Evolutionary conservation across 2,329 filamentous ascomycete genomes (phyloP).

Genomic region (Ceratocystis lukuohia): DNA sequence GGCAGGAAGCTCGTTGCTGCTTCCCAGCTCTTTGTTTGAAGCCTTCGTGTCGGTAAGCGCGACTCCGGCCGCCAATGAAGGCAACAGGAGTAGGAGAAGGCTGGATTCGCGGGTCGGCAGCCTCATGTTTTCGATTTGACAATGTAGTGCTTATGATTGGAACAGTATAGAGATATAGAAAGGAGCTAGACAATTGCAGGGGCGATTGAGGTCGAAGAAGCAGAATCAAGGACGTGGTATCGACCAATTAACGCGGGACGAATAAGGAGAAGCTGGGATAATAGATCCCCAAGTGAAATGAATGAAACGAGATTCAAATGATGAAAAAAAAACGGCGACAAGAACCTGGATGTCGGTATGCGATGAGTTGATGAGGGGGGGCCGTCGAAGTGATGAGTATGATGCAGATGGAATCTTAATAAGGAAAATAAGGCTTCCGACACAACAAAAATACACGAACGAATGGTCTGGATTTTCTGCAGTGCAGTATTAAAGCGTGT

Average conservation of each 20-base stretch:
- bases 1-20: conserved; percentile 10
- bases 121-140: conserved; percentile 15
- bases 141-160: background rate
- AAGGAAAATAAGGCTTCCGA: background rate
- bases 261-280: conserved; percentile 1
- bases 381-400: background rate
- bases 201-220: background rate
- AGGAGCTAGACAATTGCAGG: background rate
- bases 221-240: background rate
- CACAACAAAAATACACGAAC: background rate
- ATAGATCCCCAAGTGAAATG: background rate
- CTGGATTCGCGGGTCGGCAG: conserved; percentile 15
- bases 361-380: background rate
- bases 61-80: conserved; percentile 17
- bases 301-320: background rate
- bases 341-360: background rate
- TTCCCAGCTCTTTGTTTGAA: conserved; percentile 32
- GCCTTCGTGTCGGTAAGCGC: conserved; percentile 16
- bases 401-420: background rate
- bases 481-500: background rate
- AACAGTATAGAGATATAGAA: background rate
- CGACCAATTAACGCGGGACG: conserved; percentile 1
- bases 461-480: background rate
- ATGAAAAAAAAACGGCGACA: background rate
- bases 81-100: conserved; percentile 17